Evolutionary conservation across 2,329 filamentous ascomycete genomes (phyloP).

Genomic region (Aureobasidium sp.): DNA sequence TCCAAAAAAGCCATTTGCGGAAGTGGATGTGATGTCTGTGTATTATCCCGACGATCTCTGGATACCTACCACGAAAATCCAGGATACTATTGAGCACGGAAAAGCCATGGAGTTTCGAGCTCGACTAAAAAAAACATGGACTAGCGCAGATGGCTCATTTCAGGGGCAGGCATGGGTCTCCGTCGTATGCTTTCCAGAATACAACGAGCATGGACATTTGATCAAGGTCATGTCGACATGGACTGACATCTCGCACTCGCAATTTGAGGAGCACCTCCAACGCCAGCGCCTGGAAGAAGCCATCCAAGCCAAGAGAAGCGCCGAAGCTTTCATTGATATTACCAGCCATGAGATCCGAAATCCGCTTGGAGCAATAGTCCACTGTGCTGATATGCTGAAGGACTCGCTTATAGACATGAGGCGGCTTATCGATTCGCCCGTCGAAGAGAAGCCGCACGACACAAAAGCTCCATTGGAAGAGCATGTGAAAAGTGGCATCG

Average conservation of each 20-base stretch:
- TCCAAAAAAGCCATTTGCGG: not conserved
- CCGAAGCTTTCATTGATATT: conserved; percentile 24
- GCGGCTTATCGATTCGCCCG: conserved; percentile 11
- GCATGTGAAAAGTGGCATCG: not conserved
- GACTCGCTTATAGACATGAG: conserved; percentile 14
- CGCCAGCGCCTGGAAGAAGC: conserved; percentile 22
- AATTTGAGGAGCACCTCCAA: not conserved
- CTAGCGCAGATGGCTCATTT: conserved; percentile 17
- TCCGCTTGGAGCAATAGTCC: conserved; percentile 17
- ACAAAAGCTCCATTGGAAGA: not conserved
- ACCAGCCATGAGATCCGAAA: conserved; percentile 26
- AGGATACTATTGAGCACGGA: not conserved
- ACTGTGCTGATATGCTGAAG: conserved; percentile 15
- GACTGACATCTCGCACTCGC: not conserved
- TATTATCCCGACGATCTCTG: not conserved
- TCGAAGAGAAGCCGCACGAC: not conserved
- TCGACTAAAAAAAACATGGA: conserved; percentile 27
- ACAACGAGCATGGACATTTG: conserved; percentile 2
- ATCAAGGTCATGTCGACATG: not conserved
- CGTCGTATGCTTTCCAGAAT: conserved; percentile 20
- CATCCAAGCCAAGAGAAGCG: conserved; percentile 15
- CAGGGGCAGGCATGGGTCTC: conserved; percentile 17
- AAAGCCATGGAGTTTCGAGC: not conserved
- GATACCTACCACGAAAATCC: accelerated
- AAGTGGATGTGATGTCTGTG: not conserved